These are phyloP conservation scores for Apiotrichum gamsii DNA, from an alignment of 1,284 basidiomycete genomes.

Conservation along the genomic window DNA sequence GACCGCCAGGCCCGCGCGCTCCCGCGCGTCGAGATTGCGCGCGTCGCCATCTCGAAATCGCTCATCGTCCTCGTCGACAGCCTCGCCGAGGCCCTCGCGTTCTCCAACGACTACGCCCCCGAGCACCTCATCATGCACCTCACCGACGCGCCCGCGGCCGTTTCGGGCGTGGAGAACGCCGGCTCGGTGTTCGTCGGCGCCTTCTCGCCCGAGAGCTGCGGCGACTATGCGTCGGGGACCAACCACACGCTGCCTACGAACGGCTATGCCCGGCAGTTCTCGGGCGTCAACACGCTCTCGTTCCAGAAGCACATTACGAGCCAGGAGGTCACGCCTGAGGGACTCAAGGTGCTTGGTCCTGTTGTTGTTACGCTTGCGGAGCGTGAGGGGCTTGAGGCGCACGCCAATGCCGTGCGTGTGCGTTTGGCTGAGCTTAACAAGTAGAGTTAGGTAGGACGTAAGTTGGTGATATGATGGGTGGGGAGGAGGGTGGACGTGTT, in stretches of 20 bases:
- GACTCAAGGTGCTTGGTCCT: slow-evolving; percentile 75
- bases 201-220: slow-evolving; percentile 80
- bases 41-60: slow-evolving; percentile 84
- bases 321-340: slow-evolving; percentile 78
- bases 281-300: slow-evolving; percentile 91
- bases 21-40: slow-evolving; percentile 81
- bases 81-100: slow-evolving; percentile 70
- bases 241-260: slow-evolving; percentile 96
- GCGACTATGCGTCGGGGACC: slow-evolving; percentile 96
- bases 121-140: slow-evolving; percentile 92
- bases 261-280: slow-evolving; percentile 95
- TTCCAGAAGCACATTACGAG: slow-evolving; percentile 99
- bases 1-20: slow-evolving; percentile 82
- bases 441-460: too few relatives aligned
- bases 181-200: slow-evolving; percentile 95
- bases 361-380: slow-evolving; percentile 86
- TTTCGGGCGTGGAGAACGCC: slow-evolving; percentile 74
- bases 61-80: slow-evolving; percentile 71
- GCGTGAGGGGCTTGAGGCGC: slow-evolving; percentile 89
- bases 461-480: neutral
- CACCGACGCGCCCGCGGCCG: slow-evolving; percentile 60
- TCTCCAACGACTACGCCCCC: slow-evolving; percentile 96
- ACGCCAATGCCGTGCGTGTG: slow-evolving; percentile 58
- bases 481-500: neutral
- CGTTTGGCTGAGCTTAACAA: slow-evolving; percentile 25